Evolutionary conservation across 129 eudicot species (phyloP).

Genomic region (Helichrysum umbraculigerum): DNA sequence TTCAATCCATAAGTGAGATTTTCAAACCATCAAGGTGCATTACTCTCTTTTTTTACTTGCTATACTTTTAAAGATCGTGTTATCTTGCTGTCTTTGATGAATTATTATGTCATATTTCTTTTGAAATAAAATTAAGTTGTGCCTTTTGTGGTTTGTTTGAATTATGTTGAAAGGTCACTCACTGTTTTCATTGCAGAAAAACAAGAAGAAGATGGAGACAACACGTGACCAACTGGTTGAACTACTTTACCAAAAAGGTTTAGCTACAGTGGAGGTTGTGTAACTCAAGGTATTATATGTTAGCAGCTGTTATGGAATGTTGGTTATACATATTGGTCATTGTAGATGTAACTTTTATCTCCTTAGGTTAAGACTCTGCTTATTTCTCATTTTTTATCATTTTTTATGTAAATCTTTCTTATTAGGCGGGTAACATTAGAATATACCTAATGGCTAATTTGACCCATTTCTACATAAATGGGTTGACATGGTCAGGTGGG

Average conservation of each 20-base stretch:
- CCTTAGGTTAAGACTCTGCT: too few species aligned
- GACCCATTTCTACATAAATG: background rate
- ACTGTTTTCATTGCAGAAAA: conserved; percentile 35
- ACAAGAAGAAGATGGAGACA: conserved; percentile 84
- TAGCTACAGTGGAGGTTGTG: conserved; percentile 77
- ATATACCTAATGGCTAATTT: too few species aligned
- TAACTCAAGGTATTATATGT: conserved; percentile 53
- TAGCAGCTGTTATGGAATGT: background rate
- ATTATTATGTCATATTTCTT: background rate
- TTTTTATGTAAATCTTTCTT: too few species aligned
- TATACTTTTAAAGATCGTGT: too few species aligned
- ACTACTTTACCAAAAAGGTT: conserved; percentile 93
- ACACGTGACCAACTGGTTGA: conserved; percentile 83
- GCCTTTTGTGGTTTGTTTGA: background rate
- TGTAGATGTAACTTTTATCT: too few species aligned
- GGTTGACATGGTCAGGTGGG: too few species aligned
- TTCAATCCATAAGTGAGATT: too few species aligned
- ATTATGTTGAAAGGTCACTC: background rate
- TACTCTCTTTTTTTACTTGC: too few species aligned
- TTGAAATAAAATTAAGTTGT: background rate
- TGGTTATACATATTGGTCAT: background rate
- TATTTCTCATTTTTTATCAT: too few species aligned
- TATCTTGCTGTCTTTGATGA: background rate
- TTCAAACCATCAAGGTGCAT: too few species aligned
- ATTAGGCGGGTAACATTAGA: too few species aligned